Base-by-base conservation (phyloP, 805 yeast species). In the Nakazawaea pomicola region DNA sequence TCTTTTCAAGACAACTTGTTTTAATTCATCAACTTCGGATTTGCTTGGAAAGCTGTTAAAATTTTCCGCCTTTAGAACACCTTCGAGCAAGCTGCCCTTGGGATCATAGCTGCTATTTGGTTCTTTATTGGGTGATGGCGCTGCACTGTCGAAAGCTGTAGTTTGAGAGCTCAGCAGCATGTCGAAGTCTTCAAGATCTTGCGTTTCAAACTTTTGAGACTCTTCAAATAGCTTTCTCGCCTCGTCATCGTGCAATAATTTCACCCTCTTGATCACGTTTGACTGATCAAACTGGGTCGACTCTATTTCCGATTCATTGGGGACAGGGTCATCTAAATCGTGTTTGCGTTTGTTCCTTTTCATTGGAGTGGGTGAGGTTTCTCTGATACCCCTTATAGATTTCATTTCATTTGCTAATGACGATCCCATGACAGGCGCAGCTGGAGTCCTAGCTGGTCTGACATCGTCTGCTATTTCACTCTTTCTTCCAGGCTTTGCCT, bases 281-380 rank as follows among this genome's bases (percentile, higher is more conserved):
- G 14, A n/a, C 12, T 1, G 16, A 5, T 27, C 15, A 14, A 15
- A 19, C 4, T 6, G n/a, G 2, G 33, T 10, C 10, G 29, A 7
- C 29, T 12, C 6, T 2, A 8, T 32, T 6, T 19, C n/a, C n/a
- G n/a, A n/a, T n/a, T n/a, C n/a, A n/a, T n/a, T n/a, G n/a, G n/a
- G n/a, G n/a, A n/a, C n/a, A n/a, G n/a, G n/a, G n/a, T n/a, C n/a
- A n/a, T n/a, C n/a, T n/a, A n/a, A n/a, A n/a, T n/a, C n/a, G n/a
- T n/a, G n/a, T 23, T 23, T 9, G 19, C 16, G 19, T 18, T 28
- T 25, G 14, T 27, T 39, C 11, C 34, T 25, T 23, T 25, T 33
- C 4, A 21, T 3, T 5, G 41, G 41, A 5, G 41, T 38, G n/a
- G 41, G 41, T 10, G 41, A 38, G 7, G 36, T 19, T 8, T 38